These are phyloP conservation scores for Colletotrichum sp. DNA, from an alignment of 2,329 filamentous ascomycete species.

Conservation along the genomic window DNA sequence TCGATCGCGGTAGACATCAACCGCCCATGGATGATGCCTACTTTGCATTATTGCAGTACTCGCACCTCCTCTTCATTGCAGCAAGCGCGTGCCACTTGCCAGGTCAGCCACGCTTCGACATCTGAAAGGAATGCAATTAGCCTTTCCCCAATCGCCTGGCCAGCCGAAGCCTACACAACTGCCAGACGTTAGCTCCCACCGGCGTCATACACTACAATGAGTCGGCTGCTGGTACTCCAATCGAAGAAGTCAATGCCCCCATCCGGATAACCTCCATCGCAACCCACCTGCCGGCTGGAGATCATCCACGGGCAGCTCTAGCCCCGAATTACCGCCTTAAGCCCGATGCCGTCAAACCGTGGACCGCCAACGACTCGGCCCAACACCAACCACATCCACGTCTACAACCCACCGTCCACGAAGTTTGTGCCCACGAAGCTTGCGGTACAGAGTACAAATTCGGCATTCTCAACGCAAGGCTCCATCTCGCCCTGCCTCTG, in stretches of 20 bases:
- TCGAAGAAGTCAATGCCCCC: not conserved
- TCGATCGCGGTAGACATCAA: not conserved
- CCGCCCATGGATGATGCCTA: not conserved
- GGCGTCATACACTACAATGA: not conserved
- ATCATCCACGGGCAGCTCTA: conserved; percentile 9
- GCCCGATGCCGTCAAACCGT: not conserved
- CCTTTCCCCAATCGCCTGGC: not conserved
- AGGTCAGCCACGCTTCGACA: too few relatives aligned
- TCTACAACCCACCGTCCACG: not conserved
- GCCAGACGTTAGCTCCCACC: not conserved
- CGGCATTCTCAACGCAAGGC: not conserved
- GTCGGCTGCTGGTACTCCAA: not conserved
- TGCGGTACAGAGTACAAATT: not conserved
- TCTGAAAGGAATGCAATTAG: not conserved
- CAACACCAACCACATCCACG: not conserved
- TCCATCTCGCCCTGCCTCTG: not conserved
- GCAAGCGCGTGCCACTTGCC: not conserved
- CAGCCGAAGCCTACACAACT: not conserved
- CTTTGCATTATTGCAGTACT: not conserved
- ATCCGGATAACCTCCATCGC: not conserved
- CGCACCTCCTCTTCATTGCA: not conserved
- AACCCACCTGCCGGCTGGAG: not conserved
- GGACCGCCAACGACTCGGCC: not conserved
- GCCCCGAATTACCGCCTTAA: conserved; percentile 1
- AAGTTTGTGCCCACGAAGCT: not conserved